Base-by-base conservation (phyloP, 768 basidiomycete genomes). In the Cubamyces lactineus region DNA sequence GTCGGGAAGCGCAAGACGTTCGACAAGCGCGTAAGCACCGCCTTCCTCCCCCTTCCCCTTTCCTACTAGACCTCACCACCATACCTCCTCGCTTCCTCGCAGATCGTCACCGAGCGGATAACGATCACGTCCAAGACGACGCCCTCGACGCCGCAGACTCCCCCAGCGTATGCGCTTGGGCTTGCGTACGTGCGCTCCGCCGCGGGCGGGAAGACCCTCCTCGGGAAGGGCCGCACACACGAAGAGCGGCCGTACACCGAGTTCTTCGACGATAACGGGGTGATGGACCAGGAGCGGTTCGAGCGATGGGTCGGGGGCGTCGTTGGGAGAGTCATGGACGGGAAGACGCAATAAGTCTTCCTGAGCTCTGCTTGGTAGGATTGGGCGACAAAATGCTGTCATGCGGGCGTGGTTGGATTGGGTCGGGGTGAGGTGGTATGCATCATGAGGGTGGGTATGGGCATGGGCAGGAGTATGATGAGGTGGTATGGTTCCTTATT, bases 71-170 rank as follows among this genome's bases (percentile, higher is more conserved):
- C 3, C 15, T 26, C 41, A 7, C 46, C 24, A 12, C 53, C 42
- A 48, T 40, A 19, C 64, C 43, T 26, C 56, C 61, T 47, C 34
- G 23, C 26, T n/a, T n/a, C 34, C 51, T 17, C 21, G 5, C 53
- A 96, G 89, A 96, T 97, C 71, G 88, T 96, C 49, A 94, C 92
- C 2, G 95, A 98, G 72, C 86, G 89, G 65, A 84, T 98, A 75
- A 91, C 87, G 28, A 81, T 96, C 58, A 82, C 85, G 21, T 89
- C 94, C 4, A 80, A 79, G 30, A 90, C 91, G 3, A 67, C 78
- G 16, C 87, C 92, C 34, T 80, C 81, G 24, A 77, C 77, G 19
- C 79, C 78, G 23, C 67, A 79, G 38, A 77, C 77, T 51, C 80
- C 88, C 34, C 89, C 91, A 24, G 80, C 82, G 49, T 95, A 94